Evolutionary conservation across 1,139 yeast species (phyloP).

Genomic region (Blastobotrys capitulatus): DNA sequence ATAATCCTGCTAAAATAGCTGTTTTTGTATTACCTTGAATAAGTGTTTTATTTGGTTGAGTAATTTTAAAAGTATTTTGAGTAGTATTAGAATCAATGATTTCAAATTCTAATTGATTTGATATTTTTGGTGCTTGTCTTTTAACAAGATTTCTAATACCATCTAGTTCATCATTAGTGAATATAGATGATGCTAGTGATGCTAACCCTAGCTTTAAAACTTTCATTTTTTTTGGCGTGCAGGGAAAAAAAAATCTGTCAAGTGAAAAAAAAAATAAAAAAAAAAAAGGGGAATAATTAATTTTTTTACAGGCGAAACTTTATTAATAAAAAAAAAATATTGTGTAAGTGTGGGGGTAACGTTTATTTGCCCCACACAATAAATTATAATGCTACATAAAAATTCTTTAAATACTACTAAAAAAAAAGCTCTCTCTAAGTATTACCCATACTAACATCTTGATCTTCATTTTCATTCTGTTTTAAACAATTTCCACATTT

Average conservation of each 20-base stretch:
- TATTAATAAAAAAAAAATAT: no score
- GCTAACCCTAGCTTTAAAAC: neutral
- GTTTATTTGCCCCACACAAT: no score
- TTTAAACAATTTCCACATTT: neutral
- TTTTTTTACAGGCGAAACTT: no score
- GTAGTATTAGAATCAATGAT: neutral
- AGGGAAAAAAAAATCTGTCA: neutral
- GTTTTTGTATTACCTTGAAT: constrained; percentile 16
- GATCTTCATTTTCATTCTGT: no score
- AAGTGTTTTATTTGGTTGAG: constrained; percentile 1
- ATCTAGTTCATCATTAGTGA: neutral
- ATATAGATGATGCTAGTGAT: neutral
- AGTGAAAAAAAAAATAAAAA: neutral
- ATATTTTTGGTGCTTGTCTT: constrained; percentile 4
- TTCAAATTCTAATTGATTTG: constrained; percentile 5
- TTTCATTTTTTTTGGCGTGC: neutral
- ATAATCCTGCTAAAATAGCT: constrained; percentile 16
- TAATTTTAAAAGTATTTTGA: constrained; percentile 1
- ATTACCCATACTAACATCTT: neutral
- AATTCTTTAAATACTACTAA: no score
- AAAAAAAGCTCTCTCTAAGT: no score
- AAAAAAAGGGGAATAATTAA: neutral
- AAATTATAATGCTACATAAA: no score
- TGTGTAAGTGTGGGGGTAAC: no score
- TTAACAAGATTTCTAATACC: constrained; percentile 5